Conservation (phyloP, 345 rosid genomes). For the Lumnitzera littorea region DNA sequence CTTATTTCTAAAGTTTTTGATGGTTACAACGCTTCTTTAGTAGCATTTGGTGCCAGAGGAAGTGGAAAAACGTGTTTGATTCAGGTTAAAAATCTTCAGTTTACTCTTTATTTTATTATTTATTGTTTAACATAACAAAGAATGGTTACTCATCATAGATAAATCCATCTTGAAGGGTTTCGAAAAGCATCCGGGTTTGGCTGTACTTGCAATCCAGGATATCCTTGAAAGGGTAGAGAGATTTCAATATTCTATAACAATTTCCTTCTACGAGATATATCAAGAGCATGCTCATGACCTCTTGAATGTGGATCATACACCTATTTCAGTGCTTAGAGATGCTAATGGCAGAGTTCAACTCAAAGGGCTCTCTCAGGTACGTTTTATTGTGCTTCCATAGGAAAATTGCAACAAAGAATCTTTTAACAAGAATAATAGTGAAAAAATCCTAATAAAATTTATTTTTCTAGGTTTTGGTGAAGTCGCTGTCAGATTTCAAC, state of each 20-base stretch:
- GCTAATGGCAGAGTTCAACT: slow-evolving; percentile 54
- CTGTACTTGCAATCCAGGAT: slow-evolving; percentile 34
- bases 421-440: neutral
- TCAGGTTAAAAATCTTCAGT: slow-evolving; percentile 29
- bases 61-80: slow-evolving; percentile 54
- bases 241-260: slow-evolving; percentile 20
- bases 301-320: slow-evolving; percentile 32
- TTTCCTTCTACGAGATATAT: slow-evolving; percentile 47
- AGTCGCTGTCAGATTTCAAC: slow-evolving; percentile 42
- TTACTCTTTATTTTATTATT: neutral
- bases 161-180: slow-evolving; percentile 37
- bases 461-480: slow-evolving; percentile 39
- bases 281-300: slow-evolving; percentile 51
- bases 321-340: slow-evolving; percentile 34
- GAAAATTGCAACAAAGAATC: neutral
- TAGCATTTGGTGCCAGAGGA: slow-evolving; percentile 68
- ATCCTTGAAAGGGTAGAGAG: slow-evolving; percentile 35
- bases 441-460: neutral
- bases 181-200: slow-evolving; percentile 44
- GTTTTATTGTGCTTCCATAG: slow-evolving; percentile 9
- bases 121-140: neutral
- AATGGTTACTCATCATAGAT: neutral
- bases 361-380: slow-evolving; percentile 76
- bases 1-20: slow-evolving; percentile 41
- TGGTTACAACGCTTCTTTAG: slow-evolving; percentile 44